Base-by-base conservation (phyloP, 306 rosid genomes). In the Cicer chorassanicum region DNA sequence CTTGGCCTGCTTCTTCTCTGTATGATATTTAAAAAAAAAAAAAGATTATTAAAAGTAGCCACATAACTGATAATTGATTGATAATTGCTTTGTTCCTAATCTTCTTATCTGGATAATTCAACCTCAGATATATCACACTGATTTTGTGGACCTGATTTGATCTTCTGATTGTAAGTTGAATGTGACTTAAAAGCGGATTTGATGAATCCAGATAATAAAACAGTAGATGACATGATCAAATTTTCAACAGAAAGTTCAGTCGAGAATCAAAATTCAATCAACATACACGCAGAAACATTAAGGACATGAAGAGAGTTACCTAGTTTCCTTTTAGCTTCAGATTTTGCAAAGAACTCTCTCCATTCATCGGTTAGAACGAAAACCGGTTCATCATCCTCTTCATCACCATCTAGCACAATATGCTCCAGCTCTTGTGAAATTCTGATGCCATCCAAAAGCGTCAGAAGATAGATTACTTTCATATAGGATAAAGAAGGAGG, bases 351-450 rank as follows among this genome's bases (percentile, higher is more conserved):
- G 80, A 91, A 88, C 12, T 91, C 96, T 73, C 78, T 91, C 93
- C 96, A 91, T 64, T 88, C 92, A 67, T 91, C 93, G 15, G 92
- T 85, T n/a, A 91, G 81, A 64, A 88, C 89, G 62, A 88, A 91
- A 69, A 87, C 38, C 0, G 90, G 93, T 9, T 91, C 96, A 42
- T 87, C 91, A 39, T 87, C 92, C 60, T 83, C 91, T 76, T 85
- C 89, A 42, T 83, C 86, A 38, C 80, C 89, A 56, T 86, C 88
- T 18, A 81, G 56, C 12, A 46, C 83, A 44, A 53, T 65, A 70
- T 16, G 57, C 60, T 81, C 84, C 80, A 18, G 78, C 78, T 76
- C 89, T 83, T 84, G 86, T 15, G 83, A 81, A 54, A 69, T 46
- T 81, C 93, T 87, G 87, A 75, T 56, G 49, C 40, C 74, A 74